Evolutionary conservation across 2,329 filamentous ascomycete species (phyloP).

Genomic region (Exserohilum rostratum): DNA sequence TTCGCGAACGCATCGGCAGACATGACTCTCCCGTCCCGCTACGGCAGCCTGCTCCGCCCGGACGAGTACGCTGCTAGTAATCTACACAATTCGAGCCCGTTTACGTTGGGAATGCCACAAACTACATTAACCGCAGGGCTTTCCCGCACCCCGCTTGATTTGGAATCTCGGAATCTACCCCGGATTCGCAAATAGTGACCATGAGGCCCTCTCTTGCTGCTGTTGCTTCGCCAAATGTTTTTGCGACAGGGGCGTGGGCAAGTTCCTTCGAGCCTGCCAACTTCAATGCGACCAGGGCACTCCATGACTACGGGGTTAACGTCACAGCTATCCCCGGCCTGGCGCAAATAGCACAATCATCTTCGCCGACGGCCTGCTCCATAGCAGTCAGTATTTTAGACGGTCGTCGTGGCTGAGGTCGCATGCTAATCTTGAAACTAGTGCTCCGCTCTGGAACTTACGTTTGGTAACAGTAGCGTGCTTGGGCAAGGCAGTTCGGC

Average conservation of each 20-base stretch:
- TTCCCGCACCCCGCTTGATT: slow-evolving; percentile 8
- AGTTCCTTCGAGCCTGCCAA: slow-evolving; percentile 21
- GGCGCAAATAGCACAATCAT: slow-evolving; percentile 9
- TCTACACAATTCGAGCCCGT: neutral
- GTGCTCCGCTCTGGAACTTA: slow-evolving; percentile 24
- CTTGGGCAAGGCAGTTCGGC: slow-evolving; percentile 18
- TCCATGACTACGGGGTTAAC: slow-evolving; percentile 25
- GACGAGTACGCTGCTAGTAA: neutral
- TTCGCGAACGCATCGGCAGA: neutral
- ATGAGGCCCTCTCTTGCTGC: slow-evolving; percentile 13
- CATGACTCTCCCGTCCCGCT: neutral
- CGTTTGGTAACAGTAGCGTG: slow-evolving; percentile 22
- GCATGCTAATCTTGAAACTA: slow-evolving; percentile 4
- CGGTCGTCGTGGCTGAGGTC: neutral
- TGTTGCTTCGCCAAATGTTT: slow-evolving; percentile 5
- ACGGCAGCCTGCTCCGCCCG: slow-evolving; percentile 1
- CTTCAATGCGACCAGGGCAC: slow-evolving; percentile 29
- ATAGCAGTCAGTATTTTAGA: slow-evolving; percentile 24
- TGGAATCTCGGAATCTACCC: slow-evolving; percentile 5
- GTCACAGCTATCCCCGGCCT: slow-evolving; percentile 22
- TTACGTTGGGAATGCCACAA: neutral
- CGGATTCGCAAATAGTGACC: slow-evolving; percentile 1
- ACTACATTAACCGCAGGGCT: slow-evolving; percentile 10
- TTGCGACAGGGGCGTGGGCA: slow-evolving; percentile 1
- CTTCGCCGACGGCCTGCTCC: slow-evolving; percentile 20